Percentiles rank a stretch among this genome's conserved stretches.
phyloP scores from a whole-genome alignment of 345 rosid genomes.

The Bruguiera sexangula region DNA sequence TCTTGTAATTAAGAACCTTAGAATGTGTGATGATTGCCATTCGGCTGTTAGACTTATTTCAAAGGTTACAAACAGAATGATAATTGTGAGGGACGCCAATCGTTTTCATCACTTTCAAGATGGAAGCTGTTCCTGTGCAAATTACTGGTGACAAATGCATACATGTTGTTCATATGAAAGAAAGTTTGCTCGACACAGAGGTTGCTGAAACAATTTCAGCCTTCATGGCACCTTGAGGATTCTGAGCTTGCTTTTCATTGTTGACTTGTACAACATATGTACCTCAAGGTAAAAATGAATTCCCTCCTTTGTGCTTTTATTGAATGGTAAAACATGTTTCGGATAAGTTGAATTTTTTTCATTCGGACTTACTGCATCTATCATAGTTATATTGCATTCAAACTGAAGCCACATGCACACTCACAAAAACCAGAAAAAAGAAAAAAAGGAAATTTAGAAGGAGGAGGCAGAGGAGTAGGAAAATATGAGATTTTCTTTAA shows the following conservation, averaged over 20 bases:
- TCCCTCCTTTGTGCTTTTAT: too few relatives aligned
- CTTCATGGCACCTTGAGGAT: background rate
- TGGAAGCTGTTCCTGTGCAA: conserved; percentile 70
- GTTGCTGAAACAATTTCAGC: background rate
- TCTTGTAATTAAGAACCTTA: conserved; percentile 60
- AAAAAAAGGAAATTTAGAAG: background rate
- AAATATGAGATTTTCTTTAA: too few relatives aligned
- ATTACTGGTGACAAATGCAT: conserved; percentile 47
- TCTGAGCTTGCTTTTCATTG: background rate
- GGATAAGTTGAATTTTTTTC: too few relatives aligned
- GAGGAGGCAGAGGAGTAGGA: background rate
- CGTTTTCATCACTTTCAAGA: conserved; percentile 74
- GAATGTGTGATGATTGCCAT: conserved; percentile 91
- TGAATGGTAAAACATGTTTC: too few relatives aligned
- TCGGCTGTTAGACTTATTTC: conserved; percentile 72
- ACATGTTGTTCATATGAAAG: background rate
- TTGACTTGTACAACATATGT: too few relatives aligned
- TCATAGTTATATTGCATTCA: too few relatives aligned
- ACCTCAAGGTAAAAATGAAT: too few relatives aligned
- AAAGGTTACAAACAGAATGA: conserved; percentile 44
- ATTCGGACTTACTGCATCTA: too few relatives aligned
- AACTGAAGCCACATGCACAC: background rate
- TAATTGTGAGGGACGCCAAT: conserved; percentile 72
- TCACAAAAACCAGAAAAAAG: too few relatives aligned
- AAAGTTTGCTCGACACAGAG: background rate